Conservation (phyloP, 441 rosid species). For the Theobroma grandiflorum region DNA sequence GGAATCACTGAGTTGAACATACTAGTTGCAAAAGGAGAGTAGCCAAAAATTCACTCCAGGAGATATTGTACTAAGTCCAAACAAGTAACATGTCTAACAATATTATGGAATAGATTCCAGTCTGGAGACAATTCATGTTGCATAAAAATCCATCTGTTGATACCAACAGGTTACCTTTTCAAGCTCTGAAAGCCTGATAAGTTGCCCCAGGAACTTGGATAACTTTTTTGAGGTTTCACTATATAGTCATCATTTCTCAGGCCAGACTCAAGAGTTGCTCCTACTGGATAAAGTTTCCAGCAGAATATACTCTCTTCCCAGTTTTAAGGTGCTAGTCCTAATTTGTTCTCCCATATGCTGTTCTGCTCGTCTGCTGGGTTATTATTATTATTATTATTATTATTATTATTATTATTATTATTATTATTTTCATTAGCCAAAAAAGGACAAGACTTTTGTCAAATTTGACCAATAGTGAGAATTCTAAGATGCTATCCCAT, state of each 20-base stretch:
- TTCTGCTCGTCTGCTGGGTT: too few relatives aligned
- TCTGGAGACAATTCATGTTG: neutral
- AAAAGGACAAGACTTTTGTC: too few relatives aligned
- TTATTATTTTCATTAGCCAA: too few relatives aligned
- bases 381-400: too few relatives aligned
- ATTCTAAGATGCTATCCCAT: too few relatives aligned
- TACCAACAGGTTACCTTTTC: neutral
- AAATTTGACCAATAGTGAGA: too few relatives aligned
- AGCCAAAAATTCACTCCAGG: neutral
- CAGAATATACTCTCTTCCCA: neutral
- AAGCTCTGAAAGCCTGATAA: neutral
- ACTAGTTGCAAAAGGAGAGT: neutral
- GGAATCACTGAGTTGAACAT: neutral
- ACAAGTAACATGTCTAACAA: neutral
- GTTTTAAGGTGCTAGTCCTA: neutral
- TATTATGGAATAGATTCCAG: neutral
- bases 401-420: too few relatives aligned
- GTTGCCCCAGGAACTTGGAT: neutral
- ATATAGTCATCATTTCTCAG: neutral
- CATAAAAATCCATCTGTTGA: neutral
- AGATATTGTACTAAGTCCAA: neutral
- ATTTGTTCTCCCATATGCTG: too few relatives aligned
- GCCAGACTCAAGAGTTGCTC: neutral
- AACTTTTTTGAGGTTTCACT: neutral
- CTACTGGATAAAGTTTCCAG: too few relatives aligned